Base-by-base conservation (phyloP, 306 rosid genomes). In the Ceratonia siliqua region DNA sequence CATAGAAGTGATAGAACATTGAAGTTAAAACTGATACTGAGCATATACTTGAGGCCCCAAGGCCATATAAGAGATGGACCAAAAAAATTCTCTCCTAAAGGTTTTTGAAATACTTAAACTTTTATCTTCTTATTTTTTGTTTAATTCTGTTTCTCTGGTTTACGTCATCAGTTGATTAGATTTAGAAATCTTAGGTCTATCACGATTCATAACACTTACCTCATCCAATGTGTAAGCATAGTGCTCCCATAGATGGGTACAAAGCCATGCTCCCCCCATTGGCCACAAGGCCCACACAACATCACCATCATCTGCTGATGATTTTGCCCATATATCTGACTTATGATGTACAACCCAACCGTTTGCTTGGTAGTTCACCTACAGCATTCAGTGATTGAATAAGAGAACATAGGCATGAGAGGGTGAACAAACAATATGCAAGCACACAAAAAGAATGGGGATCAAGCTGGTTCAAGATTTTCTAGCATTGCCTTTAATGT, bases 201-300 rank as follows among this genome's bases (percentile, higher is more conserved):
- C 67, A 18, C 32, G 24, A 27, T 39, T 43, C n/a, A 6, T 15
- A 12, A 28, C 25, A 76, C 78, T 84, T 62, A 87, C 97, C 65
- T 84, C 80, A 80, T 91, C 91, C 86, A 87, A 72, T 36, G 97
- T 87, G 71, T 84, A 91, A 56, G 85, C 66, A 73, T 85, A 91
- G 75, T 87, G 92, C 76, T 91, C 95, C 97, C 97, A 89, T 11
- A 87, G 72, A 83, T 91, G 95, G 50, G 92, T 89, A 73, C 89
- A 87, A 35, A 89, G 79, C 97, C 97, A 91, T 15, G 97, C 94
- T 75, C 97, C 97, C 35, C 97, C 97, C 94, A 91, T 85, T 15
- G 94, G 94, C 97, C 97, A 91, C 73, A 91, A 67, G 9, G 97
- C 94, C 92, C 92, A 91, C 21, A 84, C 90, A 42, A 80, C 92